Base-by-base conservation (phyloP, 768 basidiomycete genomes). In the Auriscalpium microsporum region DNA sequence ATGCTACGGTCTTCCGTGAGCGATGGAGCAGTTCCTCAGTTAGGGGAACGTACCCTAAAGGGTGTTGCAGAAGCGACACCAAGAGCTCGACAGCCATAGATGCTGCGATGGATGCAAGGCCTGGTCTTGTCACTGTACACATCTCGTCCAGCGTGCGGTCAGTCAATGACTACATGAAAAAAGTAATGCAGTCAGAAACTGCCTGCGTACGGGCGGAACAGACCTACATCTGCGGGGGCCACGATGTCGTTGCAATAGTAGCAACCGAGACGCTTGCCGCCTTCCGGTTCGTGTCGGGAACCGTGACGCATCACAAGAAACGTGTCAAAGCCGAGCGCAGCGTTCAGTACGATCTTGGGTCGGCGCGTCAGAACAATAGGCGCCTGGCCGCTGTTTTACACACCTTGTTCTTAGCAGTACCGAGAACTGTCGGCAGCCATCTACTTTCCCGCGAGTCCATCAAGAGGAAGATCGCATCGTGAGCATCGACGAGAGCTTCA, bases 171-270 rank as follows among this genome's bases (percentile, higher is more conserved):
- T 79, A 59, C 33, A 46, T 3, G 16, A 7, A 28, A 28, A 7
- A 28, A 28, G 28, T 28, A 28, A 28, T 28, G 28, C 7, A 3
- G 28, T 28, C 7, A 28, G 28, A 1, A 28, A 7, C 28, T 28
- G 28, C 5, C 28, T 28, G 28, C 28, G 28, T 28, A 28, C 28
- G 28, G 28, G 28, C 28, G 28, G 28, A 28, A 2, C 28, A 40
- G 45, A 28, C 78, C 65, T 73, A 95, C 94, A 68, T 99, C 94
- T 16, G 88, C 82, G 8, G 96, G 94, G 0, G 95, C 96, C 40
- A 97, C 94, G 55, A 97, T 90, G 61, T 99, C 96, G 63, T 97
- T 97, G 71, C 96, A 99, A 67, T 92, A 99, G 68, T 99, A 98
- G 65, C 96, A 99, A 4, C 96, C 95, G 35, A 99, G 72, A 11